Percentiles rank a stretch among this genome's conserved stretches.
Evolutionary conservation across 2,329 filamentous ascomycete species (phyloP).

Genomic region (Colletotrichum ledebouriae): DNA sequence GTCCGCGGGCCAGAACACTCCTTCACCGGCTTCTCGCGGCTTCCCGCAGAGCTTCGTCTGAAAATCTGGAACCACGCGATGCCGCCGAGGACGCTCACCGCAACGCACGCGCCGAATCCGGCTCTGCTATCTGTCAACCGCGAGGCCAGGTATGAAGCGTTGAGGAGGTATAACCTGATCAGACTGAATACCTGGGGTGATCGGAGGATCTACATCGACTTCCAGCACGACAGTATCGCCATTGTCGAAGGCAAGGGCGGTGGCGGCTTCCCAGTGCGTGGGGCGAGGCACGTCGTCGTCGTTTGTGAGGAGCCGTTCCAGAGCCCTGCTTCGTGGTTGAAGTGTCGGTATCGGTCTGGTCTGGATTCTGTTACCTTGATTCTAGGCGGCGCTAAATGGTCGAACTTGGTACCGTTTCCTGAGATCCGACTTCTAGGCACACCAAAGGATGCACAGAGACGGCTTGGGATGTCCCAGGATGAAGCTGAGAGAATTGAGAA

Average conservation of each 20-base stretch:
- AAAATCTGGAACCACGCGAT: constrained; percentile 41
- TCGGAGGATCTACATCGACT: constrained; percentile 35
- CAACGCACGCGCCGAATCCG: constrained; percentile 36
- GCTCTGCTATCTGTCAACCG: constrained; percentile 27
- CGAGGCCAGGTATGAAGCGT: constrained; percentile 33
- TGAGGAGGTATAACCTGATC: constrained; percentile 29
- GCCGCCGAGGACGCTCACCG: constrained; percentile 28
- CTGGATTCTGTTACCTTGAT: constrained; percentile 35
- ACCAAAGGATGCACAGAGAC: constrained; percentile 14
- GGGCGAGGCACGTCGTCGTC: constrained; percentile 33
- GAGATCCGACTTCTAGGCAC: constrained; percentile 17
- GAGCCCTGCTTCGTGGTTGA: constrained; percentile 32
- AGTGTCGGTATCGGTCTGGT: constrained; percentile 36
- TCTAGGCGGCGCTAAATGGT: constrained; percentile 8
- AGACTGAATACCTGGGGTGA: constrained; percentile 39
- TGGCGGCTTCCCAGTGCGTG: constrained; percentile 37
- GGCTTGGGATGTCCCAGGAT: constrained; percentile 24
- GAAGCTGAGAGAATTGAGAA: constrained; percentile 33
- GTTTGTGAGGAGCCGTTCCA: constrained; percentile 38
- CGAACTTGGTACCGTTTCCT: constrained; percentile 20
- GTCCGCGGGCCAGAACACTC: constrained; percentile 35
- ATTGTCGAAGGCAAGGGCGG: constrained; percentile 39
- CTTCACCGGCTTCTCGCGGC: constrained; percentile 23
- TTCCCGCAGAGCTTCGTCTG: constrained; percentile 37
- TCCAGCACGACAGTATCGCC: constrained; percentile 27